Evolutionary conservation across 148 eudicot species (phyloP).

Genomic region (Rhododendron molle): DNA sequence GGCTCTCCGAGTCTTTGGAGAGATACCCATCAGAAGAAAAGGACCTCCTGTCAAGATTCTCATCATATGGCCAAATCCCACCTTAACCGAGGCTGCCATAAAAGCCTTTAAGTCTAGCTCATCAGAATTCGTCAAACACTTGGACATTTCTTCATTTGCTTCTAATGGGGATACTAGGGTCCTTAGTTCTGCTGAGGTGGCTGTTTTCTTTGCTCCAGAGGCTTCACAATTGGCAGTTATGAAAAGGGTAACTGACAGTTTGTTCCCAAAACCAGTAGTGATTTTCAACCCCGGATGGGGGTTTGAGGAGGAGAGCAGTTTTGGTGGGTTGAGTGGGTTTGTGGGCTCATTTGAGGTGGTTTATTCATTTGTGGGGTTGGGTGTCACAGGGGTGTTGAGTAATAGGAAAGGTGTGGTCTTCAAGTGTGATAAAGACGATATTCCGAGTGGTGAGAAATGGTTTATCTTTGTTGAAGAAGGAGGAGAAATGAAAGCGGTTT

Average conservation of each 20-base stretch:
- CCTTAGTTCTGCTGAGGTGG: slow-evolving; percentile 70
- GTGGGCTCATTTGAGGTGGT: slow-evolving; percentile 73
- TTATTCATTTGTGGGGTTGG: slow-evolving; percentile 87
- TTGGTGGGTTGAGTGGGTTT: slow-evolving; percentile 52
- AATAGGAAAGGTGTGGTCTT: slow-evolving; percentile 76
- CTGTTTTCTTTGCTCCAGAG: slow-evolving; percentile 73
- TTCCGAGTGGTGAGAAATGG: slow-evolving; percentile 78
- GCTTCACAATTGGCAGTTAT: slow-evolving; percentile 49
- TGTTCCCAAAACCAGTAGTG: slow-evolving; percentile 63
- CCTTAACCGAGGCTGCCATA: slow-evolving; percentile 32
- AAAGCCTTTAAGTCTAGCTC: slow-evolving; percentile 24
- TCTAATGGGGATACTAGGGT: slow-evolving; percentile 37
- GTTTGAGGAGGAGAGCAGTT: slow-evolving; percentile 68
- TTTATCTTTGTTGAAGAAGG: slow-evolving; percentile 73
- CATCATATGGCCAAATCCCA: slow-evolving; percentile 48
- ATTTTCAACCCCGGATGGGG: slow-evolving; percentile 82
- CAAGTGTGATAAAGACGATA: slow-evolving; percentile 63
- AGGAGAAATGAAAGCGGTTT: slow-evolving; percentile 47
- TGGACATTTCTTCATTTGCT: slow-evolving; percentile 34
- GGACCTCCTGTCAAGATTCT: slow-evolving; percentile 40
- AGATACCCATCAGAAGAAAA: slow-evolving; percentile 46
- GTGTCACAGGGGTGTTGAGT: slow-evolving; percentile 80
- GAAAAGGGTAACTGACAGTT: slow-evolving; percentile 43
- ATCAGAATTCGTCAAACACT: slow-evolving; percentile 31
- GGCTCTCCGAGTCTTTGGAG: slow-evolving; percentile 54